Base-by-base conservation (phyloP, 2,329 filamentous ascomycete genomes). In the Neurospora sp. region DNA sequence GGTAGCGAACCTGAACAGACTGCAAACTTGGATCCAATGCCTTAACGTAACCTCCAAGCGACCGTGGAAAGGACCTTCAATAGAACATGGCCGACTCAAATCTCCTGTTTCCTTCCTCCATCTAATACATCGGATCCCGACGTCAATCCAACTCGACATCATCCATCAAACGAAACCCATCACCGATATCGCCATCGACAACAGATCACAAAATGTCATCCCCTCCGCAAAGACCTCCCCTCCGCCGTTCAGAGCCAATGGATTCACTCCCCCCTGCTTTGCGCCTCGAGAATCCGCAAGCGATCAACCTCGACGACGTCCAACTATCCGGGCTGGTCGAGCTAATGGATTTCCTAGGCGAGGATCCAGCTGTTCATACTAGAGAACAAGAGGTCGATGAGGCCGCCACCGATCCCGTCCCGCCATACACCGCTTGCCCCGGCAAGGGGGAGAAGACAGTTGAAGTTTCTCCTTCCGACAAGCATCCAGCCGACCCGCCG, bases 81-180 rank as follows among this genome's bases (percentile, higher is more conserved):
- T n/a, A n/a, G 19, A 19, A n/a, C 0, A n/a, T 43, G 40, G 0
- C 0, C 17, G 40, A 9, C 17, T 43, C 1, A 4, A n/a, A n/a
- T n/a, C 1, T 19, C n/a, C 0, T 46, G 0, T 46, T 23, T 11
- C n/a, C 1, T 0, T 23, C n/a, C 19, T 23, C 9, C n/a, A 23
- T 19, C n/a, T n/a, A 23, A 19, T 0, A 46, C 10, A 11, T 10
- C 9, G 42, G 42, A 46, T 42, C n/a, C 3, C 43, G n/a, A 23
- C 9, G 4, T 23, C 43, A 4, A 46, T 13, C n/a, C 9, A 19
- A 11, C 43, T 46, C n/a, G 19, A 46, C 19, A 46, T 23, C 10
- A 23, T 1, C 2, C n/a, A 6, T 23, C 19, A 11, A 46, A 19
- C n/a, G 1, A 46, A 46, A 23, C 43, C n/a, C 43, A 23, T 46